Evolutionary conservation across 495 filamentous ascomycete genomes (phyloP), one percentile per base, ranked within the genome.

Genomic region (Penicillium canescens): DNA sequence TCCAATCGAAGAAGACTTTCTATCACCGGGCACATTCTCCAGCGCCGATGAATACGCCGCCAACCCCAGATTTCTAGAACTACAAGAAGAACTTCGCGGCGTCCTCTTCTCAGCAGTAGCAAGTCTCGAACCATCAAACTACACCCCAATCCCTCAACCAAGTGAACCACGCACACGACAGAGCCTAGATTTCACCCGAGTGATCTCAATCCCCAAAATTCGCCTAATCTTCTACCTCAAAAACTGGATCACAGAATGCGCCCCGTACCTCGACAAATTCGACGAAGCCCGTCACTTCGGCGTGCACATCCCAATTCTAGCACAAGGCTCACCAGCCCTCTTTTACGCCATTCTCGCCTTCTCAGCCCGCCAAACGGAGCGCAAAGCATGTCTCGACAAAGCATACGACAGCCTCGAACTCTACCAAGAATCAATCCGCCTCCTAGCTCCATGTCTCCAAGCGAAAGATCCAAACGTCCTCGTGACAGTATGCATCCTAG

Each of bases 201-300:
- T 63, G 0, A 26, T 51, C 16, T 63, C 63, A 20, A 61, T 66
- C 8, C 63, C 63, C 1, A 66, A 66, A 53, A 56, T 66, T 12
- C 49, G 57, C 43, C 40, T 66, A 13, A 64, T 66, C 16, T 57
- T 56, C 16, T 66, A 66, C 35, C 55, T 66, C 18, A 64, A 66
- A 31, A 66, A 66, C 3, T 66, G 63, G 63, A 66, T 66, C 9
- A 66, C 57, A 0, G 63, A 66, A 41, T 66, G 63, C n/a, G 63
- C 63, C 0, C 63, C 63, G 6, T 66, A 66, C 54, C 68, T 77
- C 9, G 74, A 77, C 43, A 77, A 71, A 63, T 76, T 77, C 36
- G 74, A 77, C 48, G 61, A 65, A 39, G 41, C 52, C 16, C 59
- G 62, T 3, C 50, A 62, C 42, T 73, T 73, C 33, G 70, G 69